These are phyloP conservation scores for Pseudoneurospora amorphoporcata DNA, from an alignment of 495 filamentous ascomycete genomes.

Conservation along the genomic window DNA sequence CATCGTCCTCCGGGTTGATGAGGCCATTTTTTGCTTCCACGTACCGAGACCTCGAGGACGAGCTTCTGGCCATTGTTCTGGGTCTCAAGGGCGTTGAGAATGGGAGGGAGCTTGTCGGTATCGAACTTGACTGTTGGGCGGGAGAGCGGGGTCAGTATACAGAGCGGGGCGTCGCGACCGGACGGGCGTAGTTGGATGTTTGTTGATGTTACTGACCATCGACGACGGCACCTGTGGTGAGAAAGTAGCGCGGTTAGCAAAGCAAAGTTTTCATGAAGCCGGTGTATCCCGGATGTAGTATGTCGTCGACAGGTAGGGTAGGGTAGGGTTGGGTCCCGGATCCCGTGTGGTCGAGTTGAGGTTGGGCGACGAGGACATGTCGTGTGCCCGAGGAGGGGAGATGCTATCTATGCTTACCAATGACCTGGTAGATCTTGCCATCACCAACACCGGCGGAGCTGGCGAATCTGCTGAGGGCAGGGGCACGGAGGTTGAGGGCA, in stretches of 20 bases:
- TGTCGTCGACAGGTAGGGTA: neutral
- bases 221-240: constrained; percentile 56
- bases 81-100: constrained; percentile 93
- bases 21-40: constrained; percentile 26
- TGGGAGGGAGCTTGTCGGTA: constrained; percentile 83
- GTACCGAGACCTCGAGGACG: constrained; percentile 91
- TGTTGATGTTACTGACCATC: constrained; percentile 48
- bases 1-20: neutral
- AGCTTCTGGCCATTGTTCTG: constrained; percentile 89
- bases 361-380: neutral
- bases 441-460: constrained; percentile 51
- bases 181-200: neutral
- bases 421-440: constrained; percentile 79
- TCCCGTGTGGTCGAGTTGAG: neutral
- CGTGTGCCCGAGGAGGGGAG: neutral
- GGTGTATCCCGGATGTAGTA: neutral
- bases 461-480: constrained; percentile 54
- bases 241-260: constrained; percentile 32
- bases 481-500: constrained; percentile 50
- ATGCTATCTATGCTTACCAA: constrained; percentile 18
- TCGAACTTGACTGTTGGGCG: constrained; percentile 70
- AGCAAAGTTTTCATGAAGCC: constrained; percentile 7
- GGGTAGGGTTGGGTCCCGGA: neutral
- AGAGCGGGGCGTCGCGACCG: neutral
- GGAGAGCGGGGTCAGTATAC: constrained; percentile 14